These are phyloP conservation scores for Gypsophila paniculata DNA, from an alignment of 179 eudicot species.

Conservation along the genomic window DNA sequence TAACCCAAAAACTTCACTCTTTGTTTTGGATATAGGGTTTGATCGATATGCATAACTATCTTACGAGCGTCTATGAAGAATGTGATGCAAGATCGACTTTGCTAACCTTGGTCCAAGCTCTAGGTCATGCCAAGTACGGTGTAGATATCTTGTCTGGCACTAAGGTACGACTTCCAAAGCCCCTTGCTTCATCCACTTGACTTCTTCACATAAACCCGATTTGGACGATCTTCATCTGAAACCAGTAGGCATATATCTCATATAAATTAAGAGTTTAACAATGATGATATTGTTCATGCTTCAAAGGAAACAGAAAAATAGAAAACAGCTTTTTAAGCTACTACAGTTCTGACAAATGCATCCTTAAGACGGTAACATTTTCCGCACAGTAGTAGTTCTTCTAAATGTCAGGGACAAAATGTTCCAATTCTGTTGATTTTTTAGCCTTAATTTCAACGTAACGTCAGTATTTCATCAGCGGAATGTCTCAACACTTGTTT, in stretches of 20 bases:
- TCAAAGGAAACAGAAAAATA: not conserved
- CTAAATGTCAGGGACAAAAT: not conserved
- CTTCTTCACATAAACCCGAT: conserved; percentile 1
- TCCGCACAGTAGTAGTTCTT: not conserved
- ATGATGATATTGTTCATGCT: conserved; percentile 1
- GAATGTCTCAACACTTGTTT: conserved; percentile 6
- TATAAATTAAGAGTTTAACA: not conserved
- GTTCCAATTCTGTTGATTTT: not conserved
- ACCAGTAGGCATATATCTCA: not conserved
- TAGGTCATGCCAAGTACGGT: conserved; percentile 84
- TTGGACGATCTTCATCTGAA: not conserved
- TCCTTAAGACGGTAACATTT: not conserved
- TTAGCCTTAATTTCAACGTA: not conserved
- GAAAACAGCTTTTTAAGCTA: not conserved
- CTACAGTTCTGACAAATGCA: not conserved
- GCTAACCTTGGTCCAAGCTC: conserved; percentile 90
- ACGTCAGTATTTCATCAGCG: not conserved
- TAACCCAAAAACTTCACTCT: not conserved
- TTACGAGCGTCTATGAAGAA: conserved; percentile 93
- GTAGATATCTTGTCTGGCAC: conserved; percentile 95
- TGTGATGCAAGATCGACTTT: conserved; percentile 93
- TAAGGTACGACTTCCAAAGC: conserved; percentile 43
- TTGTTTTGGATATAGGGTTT: conserved; percentile 47
- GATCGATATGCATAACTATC: conserved; percentile 92
- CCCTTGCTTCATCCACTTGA: not conserved